Base-by-base conservation (phyloP, 2,329 filamentous ascomycete species). In the Cadophora gregata region DNA sequence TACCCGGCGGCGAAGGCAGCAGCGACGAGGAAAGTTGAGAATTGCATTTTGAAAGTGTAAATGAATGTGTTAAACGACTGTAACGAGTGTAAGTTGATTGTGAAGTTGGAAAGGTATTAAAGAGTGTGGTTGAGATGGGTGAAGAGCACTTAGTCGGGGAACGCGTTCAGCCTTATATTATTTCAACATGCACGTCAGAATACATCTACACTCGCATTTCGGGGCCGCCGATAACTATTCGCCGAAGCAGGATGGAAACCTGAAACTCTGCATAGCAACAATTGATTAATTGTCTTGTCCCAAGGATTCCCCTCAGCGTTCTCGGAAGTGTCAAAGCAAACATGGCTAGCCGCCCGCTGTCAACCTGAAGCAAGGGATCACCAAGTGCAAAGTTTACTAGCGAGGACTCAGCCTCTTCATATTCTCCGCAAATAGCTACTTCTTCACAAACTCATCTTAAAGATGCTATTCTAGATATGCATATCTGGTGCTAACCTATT, bases 41-140 rank as follows among this genome's bases (percentile, higher is more conserved):
- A 66, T 58, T 68, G 66, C 68, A 68, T 70, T 25, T 56, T 69
- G 60, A 58, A 29, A 31, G 55, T 51, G 48, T 58, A 42, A 45
- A 45, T 45, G 61, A 47, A 59, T 31, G 24, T 33, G 33, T 33
- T 14, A 47, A 62, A 42, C 36, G 59, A 66, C 33, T 56, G 24
- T 36, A 21, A 14, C 14, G 21, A 24, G 3, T 27, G 42, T 36
- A 47, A 27, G 31, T 16, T 31, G 33, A 2, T 38, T 25, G 50
- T 42, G 38, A 16, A 31, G 31, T 21, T 48, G 24, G 25, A 6
- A 19, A 45, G 21, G 24, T n/a, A 12, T 31, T 53, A 27, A 58
- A 59, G 42, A 27, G 62, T 53, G 29, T 53, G 53, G 25, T 51
- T 50, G 24, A 9, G 47, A 4, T 25, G 55, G 58, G 42, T 42